Conservation (phyloP, 495 filamentous ascomycete genomes). For the Aspergillus bertholletiae region DNA sequence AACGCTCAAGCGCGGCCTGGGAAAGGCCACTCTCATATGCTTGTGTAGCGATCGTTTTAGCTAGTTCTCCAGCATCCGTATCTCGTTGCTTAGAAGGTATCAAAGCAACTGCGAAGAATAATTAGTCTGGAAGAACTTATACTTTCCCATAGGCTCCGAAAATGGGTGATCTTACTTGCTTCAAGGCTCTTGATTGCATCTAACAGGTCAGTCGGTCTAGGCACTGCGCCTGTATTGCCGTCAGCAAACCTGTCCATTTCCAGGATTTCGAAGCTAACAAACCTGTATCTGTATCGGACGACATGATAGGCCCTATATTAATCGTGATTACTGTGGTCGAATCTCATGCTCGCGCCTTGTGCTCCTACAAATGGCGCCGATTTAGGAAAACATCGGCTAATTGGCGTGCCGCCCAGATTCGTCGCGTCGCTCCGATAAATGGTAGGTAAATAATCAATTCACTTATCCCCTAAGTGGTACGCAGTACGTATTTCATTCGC, state of each 20-base stretch:
- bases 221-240: conserved; percentile 8
- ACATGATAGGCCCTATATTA: conserved; percentile 6
- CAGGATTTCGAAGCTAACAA: background rate
- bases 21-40: conserved; percentile 68
- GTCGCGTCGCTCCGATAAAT: background rate
- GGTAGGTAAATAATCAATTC: background rate
- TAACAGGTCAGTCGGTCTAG: conserved; percentile 23
- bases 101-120: conserved; percentile 30
- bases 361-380: background rate
- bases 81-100: conserved; percentile 41
- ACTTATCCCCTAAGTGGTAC: background rate
- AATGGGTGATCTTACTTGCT: conserved; percentile 29
- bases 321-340: background rate
- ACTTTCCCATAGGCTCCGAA: background rate
- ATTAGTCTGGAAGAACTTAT: conserved; percentile 9
- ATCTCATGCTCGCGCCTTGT: background rate
- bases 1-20: conserved; percentile 50
- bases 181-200: conserved; percentile 42
- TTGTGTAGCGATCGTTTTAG: conserved; percentile 39
- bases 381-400: background rate
- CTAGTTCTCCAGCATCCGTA: conserved; percentile 37
- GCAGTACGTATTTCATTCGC: background rate
- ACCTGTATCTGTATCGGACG: conserved; percentile 18
- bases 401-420: background rate
- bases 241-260: conserved; percentile 5